A percentile compares a stretch with the other conserved stretches of the same genome.
Evolutionary conservation across 2,329 filamentous ascomycete genomes (phyloP).

Genomic region (Lizonia empirigonia): DNA sequence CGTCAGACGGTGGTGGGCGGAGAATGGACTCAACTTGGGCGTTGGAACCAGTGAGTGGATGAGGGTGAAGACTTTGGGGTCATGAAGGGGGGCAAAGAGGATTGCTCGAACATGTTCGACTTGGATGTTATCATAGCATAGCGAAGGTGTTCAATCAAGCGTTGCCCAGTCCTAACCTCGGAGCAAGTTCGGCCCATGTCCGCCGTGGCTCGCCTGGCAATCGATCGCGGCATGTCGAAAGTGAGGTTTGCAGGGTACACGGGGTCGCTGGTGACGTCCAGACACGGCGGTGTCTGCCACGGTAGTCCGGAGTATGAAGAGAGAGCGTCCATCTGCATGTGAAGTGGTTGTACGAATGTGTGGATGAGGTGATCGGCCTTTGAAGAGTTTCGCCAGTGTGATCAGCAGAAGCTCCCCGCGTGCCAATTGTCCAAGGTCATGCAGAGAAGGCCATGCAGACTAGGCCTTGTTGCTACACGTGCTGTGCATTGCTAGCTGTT

Average conservation of each 20-base stretch:
- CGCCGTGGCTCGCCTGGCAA: neutral
- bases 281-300: too few species aligned
- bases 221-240: neutral
- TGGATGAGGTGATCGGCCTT: too few species aligned
- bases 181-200: constrained; percentile 1
- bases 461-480: too few species aligned
- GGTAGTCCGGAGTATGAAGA: too few species aligned
- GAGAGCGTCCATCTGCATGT: too few species aligned
- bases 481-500: too few species aligned
- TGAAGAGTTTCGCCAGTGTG: too few species aligned
- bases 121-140: constrained; percentile 12
- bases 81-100: neutral
- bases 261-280: too few species aligned
- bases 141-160: constrained; percentile 12
- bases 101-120: neutral
- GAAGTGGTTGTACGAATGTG: too few species aligned
- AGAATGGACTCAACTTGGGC: constrained; percentile 80
- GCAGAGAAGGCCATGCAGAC: too few species aligned
- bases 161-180: neutral
- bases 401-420: too few species aligned
- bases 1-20: constrained; percentile 85
- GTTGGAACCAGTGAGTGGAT: constrained; percentile 89
- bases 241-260: neutral
- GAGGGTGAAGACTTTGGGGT: constrained; percentile 71
- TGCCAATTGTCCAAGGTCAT: too few species aligned